Evolutionary conservation across 1,284 basidiomycete species (phyloP).

Genomic region (Melampsora abietis-canadensis): DNA sequence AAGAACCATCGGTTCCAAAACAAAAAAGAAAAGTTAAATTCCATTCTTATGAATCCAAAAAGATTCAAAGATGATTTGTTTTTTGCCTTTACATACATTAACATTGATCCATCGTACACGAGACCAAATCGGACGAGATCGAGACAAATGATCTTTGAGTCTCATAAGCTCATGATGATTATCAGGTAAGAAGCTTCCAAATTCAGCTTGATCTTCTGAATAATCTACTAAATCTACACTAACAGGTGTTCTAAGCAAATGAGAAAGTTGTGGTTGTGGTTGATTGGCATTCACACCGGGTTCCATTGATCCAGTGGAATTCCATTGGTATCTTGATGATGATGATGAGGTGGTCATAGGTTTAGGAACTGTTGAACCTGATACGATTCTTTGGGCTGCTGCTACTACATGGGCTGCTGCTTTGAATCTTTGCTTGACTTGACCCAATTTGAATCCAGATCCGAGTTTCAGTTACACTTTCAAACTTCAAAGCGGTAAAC

Average conservation of each 20-base stretch:
- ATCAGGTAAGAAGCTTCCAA: neutral
- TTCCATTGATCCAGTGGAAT: conserved; percentile 1
- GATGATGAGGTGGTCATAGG: neutral
- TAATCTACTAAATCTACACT: conserved; percentile 26
- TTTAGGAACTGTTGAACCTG: neutral
- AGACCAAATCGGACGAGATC: conserved; percentile 23
- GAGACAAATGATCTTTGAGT: neutral
- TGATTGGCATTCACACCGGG: conserved; percentile 25
- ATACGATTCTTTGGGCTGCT: conserved; percentile 7
- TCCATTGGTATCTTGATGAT: conserved; percentile 17
- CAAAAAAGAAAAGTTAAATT: neutral
- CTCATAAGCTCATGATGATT: neutral
- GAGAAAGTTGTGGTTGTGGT: conserved; percentile 23
- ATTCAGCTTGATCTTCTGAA: conserved; percentile 14
- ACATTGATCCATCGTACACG: conserved; percentile 36
- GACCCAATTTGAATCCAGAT: neutral
- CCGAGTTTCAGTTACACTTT: too few relatives aligned
- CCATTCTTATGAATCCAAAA: too few relatives aligned
- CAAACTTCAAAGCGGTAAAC: neutral
- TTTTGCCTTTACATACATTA: conserved; percentile 15
- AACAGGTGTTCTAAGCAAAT: conserved; percentile 18
- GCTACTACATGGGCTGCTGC: neutral
- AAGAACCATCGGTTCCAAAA: neutral
- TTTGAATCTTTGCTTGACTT: neutral
- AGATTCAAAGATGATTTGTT: too few relatives aligned